phyloP scores from a whole-genome alignment of 2,329 filamentous ascomycete genomes.

The Aureobasidium pullulans region DNA sequence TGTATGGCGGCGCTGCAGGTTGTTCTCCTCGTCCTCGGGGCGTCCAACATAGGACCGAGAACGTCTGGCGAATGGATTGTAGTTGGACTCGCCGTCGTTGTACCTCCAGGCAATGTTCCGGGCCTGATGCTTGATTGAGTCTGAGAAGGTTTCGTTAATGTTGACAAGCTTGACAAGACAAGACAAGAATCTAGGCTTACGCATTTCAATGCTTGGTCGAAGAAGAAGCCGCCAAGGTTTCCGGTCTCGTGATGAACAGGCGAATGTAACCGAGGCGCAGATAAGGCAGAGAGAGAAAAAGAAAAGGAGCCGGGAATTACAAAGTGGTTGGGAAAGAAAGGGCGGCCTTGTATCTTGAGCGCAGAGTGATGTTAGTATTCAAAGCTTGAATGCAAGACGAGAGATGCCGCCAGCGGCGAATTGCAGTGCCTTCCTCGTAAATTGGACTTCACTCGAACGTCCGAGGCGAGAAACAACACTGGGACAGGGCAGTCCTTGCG shows the following conservation, averaged over 20 bases:
- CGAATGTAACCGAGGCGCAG: conserved; percentile 3
- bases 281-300: conserved; percentile 7
- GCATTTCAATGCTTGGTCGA: conserved; percentile 11
- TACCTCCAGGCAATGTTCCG: conserved; percentile 17
- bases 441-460: background rate
- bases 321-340: background rate
- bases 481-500: background rate
- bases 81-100: conserved; percentile 15
- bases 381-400: background rate
- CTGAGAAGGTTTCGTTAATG: conserved; percentile 14
- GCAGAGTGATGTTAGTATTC: conserved; percentile 1
- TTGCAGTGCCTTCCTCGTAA: background rate
- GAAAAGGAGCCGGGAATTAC: conserved; percentile 1
- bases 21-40: conserved; percentile 10
- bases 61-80: conserved; percentile 17
- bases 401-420: background rate
- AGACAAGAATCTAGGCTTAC: conserved; percentile 13
- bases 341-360: background rate
- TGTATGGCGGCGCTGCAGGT: conserved; percentile 8
- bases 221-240: conserved; percentile 4
- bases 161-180: background rate
- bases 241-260: background rate
- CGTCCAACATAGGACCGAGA: conserved; percentile 6
- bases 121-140: conserved; percentile 17
- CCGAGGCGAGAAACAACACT: conserved; percentile 6